A percentile compares a stretch with the other conserved stretches of the same genome.
Evolutionary conservation across 2,329 filamentous ascomycete genomes (phyloP).

Genomic region (Thelonectria rubi): DNA sequence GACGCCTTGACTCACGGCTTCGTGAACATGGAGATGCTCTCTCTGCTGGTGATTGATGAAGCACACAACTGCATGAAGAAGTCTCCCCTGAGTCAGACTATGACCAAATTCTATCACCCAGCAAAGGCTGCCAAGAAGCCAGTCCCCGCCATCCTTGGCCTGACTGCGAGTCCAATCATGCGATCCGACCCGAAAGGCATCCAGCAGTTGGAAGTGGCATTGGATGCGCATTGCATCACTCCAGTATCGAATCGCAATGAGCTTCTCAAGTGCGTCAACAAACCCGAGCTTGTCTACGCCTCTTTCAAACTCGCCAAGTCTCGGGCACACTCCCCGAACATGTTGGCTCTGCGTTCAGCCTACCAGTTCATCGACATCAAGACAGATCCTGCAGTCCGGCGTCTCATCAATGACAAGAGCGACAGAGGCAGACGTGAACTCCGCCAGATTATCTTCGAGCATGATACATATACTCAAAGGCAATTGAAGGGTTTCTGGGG

Average conservation of each 20-base stretch:
- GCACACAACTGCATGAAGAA: slow-evolving; percentile 78
- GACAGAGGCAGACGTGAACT: slow-evolving; percentile 53
- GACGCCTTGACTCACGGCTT: slow-evolving; percentile 82
- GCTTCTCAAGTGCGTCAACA: slow-evolving; percentile 72
- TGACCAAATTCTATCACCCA: slow-evolving; percentile 75
- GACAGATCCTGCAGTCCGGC: slow-evolving; percentile 68
- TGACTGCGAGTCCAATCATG: slow-evolving; percentile 83
- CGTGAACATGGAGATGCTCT: slow-evolving; percentile 68
- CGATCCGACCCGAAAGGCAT: slow-evolving; percentile 65
- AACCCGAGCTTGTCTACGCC: slow-evolving; percentile 62
- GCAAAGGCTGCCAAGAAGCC: slow-evolving; percentile 48
- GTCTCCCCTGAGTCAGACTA: slow-evolving; percentile 74
- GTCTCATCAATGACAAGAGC: slow-evolving; percentile 54
- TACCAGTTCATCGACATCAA: slow-evolving; percentile 61
- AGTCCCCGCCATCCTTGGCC: slow-evolving; percentile 75
- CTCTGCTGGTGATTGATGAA: slow-evolving; percentile 85
- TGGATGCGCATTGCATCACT: slow-evolving; percentile 74
- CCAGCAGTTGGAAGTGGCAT: slow-evolving; percentile 70
- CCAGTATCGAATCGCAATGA: slow-evolving; percentile 76
- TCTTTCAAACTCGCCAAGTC: slow-evolving; percentile 41
- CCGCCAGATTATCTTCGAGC: slow-evolving; percentile 49
- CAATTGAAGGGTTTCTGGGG: slow-evolving; percentile 65
- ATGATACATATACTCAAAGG: slow-evolving; percentile 61
- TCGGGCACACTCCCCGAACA: slow-evolving; percentile 44
- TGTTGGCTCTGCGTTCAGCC: slow-evolving; percentile 55